Conservation (phyloP, 495 filamentous ascomycete genomes). For the Trypethelium eluteriae region DNA sequence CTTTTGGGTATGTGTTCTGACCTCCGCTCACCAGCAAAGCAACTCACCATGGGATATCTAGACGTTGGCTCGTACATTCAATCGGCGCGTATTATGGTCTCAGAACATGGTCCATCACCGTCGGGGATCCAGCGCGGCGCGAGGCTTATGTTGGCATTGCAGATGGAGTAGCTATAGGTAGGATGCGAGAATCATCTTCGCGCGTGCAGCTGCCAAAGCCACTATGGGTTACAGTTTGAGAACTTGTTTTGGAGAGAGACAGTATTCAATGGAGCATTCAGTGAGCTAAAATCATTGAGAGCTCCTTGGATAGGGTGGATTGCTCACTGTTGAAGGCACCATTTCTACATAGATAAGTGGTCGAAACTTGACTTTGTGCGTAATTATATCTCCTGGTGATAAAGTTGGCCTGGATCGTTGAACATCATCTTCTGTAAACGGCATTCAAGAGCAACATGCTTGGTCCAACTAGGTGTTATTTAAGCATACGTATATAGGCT, state of each 20-base stretch:
- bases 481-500: no score
- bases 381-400: slow-evolving; percentile 4
- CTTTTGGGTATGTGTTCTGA: slow-evolving; percentile 64
- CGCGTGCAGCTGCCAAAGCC: neutral
- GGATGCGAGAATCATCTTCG: neutral
- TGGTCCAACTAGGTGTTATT: no score
- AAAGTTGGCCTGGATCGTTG: no score
- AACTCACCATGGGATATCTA: slow-evolving; percentile 30
- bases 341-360: neutral
- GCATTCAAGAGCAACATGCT: no score
- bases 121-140: slow-evolving; percentile 64
- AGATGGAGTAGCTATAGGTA: slow-evolving; percentile 10
- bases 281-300: neutral
- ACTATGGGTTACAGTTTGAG: slow-evolving; percentile 10
- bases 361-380: neutral
- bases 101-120: slow-evolving; percentile 71
- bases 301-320: neutral
- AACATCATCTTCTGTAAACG: no score
- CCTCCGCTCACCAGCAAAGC: neutral
- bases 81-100: slow-evolving; percentile 91
- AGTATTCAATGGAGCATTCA: neutral
- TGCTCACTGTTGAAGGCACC: neutral
- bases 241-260: neutral
- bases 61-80: slow-evolving; percentile 88
- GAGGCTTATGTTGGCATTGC: slow-evolving; percentile 85